Evolutionary conservation across 2,329 filamentous ascomycete species (phyloP), one percentile per base, ranked within the genome.

Genomic region (Colletotrichum lini): DNA sequence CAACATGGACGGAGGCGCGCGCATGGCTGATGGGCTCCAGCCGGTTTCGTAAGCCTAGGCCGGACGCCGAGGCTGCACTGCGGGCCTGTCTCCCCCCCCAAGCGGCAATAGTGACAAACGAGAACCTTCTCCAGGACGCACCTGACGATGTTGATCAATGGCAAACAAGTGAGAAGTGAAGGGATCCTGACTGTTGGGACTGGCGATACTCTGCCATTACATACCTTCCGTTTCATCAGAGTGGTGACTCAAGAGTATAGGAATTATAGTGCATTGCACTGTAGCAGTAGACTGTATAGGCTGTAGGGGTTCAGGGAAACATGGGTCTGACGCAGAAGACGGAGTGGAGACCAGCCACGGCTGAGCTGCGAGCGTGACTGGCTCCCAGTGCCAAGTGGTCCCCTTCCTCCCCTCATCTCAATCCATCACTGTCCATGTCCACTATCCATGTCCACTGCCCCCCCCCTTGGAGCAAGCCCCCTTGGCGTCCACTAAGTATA

Each of bases 1-100:
- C 52, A 40, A 67, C 57, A 44, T 62, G 50, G 30, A 42, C 52
- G 50, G 26, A 26, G 26, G 26, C 26, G 38, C 15, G 52, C 45
- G 45, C 68, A 58, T 61, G 38, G 44, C n/a, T 40, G 30, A 49
- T 59, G 58, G 53, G 26, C 65, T 63, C 53, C 61, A 54, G 38
- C 64, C 52, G 58, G 57, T 71, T 71, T 71, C 68, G 58, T 71
- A 58, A 62, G 64, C 64, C 64, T 52, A 52, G 58, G 50, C 54
- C 47, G 2, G 44, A 44, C 44, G 26, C 26, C 26, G 26, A 26
- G 26, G 26, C 26, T 4, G 26, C 4, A 26, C 26, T 26, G 26
- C 26, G 26, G 26, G 26, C 26, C 3, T 26, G 26, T 4, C 26
- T 26, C 4, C 26, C 4, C 40, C 18, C 30, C 23, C 18, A 44